phyloP scores from a whole-genome alignment of 148 eudicot genomes.

The Vaccinium vitisidaea region DNA sequence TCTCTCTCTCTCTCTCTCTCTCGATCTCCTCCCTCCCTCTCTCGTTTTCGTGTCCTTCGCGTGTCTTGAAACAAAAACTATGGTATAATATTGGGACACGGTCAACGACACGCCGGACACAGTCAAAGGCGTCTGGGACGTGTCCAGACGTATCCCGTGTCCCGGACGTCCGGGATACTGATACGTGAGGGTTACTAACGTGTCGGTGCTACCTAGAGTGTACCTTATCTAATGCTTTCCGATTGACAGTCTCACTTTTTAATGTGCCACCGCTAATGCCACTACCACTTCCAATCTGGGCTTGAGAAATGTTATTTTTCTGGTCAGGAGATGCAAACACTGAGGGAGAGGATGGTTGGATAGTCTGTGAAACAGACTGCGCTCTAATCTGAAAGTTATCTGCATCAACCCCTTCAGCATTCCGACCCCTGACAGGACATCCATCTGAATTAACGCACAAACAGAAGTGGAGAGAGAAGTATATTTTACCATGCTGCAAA shows the following conservation, averaged over 20 bases:
- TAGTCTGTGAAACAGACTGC: slow-evolving; percentile 27
- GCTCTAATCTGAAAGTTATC: slow-evolving; percentile 32
- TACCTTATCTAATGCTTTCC: slow-evolving; percentile 95
- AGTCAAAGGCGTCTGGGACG: no score
- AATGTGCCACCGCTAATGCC: slow-evolving; percentile 39
- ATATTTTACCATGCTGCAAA: not conserved
- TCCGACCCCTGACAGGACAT: slow-evolving; percentile 40
- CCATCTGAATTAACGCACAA: not conserved
- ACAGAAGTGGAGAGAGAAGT: not conserved
- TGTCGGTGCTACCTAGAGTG: no score
- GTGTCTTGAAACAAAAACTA: no score
- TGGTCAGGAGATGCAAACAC: slow-evolving; percentile 31
- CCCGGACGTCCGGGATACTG: no score
- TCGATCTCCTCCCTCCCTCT: no score
- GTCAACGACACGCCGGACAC: no score
- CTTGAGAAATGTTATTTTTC: slow-evolving; percentile 32
- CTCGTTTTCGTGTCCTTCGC: no score
- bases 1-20: no score
- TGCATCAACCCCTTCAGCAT: slow-evolving; percentile 26
- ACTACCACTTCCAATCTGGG: slow-evolving; percentile 38
- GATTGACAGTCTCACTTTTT: slow-evolving; percentile 62
- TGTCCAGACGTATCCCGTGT: no score
- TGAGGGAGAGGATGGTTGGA: slow-evolving; percentile 37
- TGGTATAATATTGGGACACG: no score
- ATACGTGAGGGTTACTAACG: no score